Evolutionary conservation across 2,329 filamentous ascomycete genomes (phyloP).

Genomic region (Penicillium sp.): DNA sequence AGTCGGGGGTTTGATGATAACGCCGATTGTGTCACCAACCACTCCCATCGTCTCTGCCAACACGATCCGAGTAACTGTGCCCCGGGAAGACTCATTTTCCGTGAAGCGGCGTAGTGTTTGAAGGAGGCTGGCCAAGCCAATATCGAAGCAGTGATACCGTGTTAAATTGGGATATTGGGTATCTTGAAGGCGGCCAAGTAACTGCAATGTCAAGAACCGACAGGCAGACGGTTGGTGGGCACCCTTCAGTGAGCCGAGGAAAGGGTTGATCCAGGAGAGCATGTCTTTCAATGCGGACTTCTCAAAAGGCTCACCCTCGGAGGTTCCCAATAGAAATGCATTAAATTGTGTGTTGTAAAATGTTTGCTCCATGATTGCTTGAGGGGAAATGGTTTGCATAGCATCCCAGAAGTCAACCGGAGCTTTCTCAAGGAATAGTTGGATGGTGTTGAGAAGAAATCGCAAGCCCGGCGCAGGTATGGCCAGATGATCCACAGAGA

Average conservation of each 20-base stretch:
- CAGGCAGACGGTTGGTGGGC: slow-evolving; percentile 77
- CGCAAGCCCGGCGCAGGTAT: slow-evolving; percentile 62
- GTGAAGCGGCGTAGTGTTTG: slow-evolving; percentile 50
- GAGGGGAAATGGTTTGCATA: slow-evolving; percentile 76
- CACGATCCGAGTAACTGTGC: slow-evolving; percentile 50
- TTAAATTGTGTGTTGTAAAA: slow-evolving; percentile 71
- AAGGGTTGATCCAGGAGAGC: slow-evolving; percentile 74
- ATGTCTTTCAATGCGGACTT: slow-evolving; percentile 61
- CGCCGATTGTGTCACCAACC: slow-evolving; percentile 51
- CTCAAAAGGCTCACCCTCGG: slow-evolving; percentile 54
- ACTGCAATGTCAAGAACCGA: slow-evolving; percentile 71
- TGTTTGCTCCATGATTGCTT: slow-evolving; percentile 78
- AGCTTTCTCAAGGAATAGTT: slow-evolving; percentile 70
- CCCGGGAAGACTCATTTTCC: slow-evolving; percentile 46
- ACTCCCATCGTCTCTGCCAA: slow-evolving; percentile 51
- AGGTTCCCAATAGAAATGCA: slow-evolving; percentile 52
- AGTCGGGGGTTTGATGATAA: slow-evolving; percentile 58
- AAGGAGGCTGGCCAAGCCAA: slow-evolving; percentile 47
- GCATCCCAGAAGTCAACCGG: slow-evolving; percentile 84
- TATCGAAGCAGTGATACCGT: slow-evolving; percentile 48
- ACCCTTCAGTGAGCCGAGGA: slow-evolving; percentile 73
- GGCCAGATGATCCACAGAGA: slow-evolving; percentile 66
- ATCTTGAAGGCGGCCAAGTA: slow-evolving; percentile 61
- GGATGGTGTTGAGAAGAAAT: slow-evolving; percentile 69
- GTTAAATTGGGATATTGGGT: slow-evolving; percentile 42